These are phyloP conservation scores for Trypanosomatidae sp. DNA, from an alignment of 208 protist genomes.

Conservation along the genomic window DNA sequence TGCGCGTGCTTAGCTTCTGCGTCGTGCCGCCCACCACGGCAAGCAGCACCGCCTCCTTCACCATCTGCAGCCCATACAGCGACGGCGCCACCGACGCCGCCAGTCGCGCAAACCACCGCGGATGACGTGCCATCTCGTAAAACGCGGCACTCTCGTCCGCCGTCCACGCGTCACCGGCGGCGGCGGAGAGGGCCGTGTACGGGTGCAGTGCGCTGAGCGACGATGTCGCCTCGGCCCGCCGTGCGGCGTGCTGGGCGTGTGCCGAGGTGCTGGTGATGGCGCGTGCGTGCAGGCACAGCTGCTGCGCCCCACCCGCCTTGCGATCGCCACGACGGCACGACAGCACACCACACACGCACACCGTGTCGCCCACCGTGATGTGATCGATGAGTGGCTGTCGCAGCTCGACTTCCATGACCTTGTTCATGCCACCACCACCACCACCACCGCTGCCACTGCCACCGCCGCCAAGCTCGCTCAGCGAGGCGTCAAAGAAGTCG, in stretches of 20 bases:
- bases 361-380: constrained; percentile 59
- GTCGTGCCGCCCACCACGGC: constrained; percentile 90
- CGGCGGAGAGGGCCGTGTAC: background rate
- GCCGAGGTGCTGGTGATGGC: constrained; percentile 8
- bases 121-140: constrained; percentile 83
- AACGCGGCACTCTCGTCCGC: constrained; percentile 51
- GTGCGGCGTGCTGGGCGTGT: too few species aligned
- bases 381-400: constrained; percentile 45
- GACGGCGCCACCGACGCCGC: constrained; percentile 92
- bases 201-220: too few species aligned
- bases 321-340: constrained; percentile 33
- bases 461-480: background rate
- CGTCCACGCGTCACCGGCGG: constrained; percentile 12
- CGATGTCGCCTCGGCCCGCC: too few species aligned
- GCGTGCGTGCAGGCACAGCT: constrained; percentile 17
- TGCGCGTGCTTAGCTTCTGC: constrained; percentile 34
- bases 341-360: constrained; percentile 49
- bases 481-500: constrained; percentile 20
- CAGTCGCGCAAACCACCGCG: constrained; percentile 77
- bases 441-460: constrained; percentile 7
- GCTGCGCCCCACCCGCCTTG: constrained; percentile 15
- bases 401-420: constrained; percentile 71
- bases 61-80: constrained; percentile 95
- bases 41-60: constrained; percentile 94
- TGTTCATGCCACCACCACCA: constrained; percentile 31